phyloP scores from a whole-genome alignment of 2,329 filamentous ascomycete species.

The Fragosphaeria purpurea region DNA sequence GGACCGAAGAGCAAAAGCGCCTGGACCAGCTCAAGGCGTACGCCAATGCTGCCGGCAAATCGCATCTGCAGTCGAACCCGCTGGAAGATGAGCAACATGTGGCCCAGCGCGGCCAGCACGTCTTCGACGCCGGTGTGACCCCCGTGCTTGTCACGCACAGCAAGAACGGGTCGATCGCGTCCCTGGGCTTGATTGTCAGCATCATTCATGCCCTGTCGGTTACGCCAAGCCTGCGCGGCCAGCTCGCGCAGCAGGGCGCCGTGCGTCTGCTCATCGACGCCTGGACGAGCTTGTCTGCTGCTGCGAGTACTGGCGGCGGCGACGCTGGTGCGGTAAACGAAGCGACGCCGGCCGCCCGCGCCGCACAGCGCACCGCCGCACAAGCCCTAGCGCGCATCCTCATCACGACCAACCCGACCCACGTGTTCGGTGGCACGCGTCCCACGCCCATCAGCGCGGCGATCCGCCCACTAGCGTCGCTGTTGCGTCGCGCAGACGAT shows the following conservation, averaged over 20 bases:
- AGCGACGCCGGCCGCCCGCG: conserved; percentile 7
- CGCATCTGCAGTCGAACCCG: conserved; percentile 43
- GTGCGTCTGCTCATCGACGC: conserved; percentile 72
- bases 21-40: conserved; percentile 90
- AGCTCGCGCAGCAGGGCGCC: conserved; percentile 86
- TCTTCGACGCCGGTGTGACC: conserved; percentile 71
- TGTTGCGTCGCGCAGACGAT: conserved; percentile 41
- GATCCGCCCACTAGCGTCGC: conserved; percentile 69
- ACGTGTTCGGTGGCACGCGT: conserved; percentile 73
- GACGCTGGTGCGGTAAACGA: background rate
- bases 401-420: conserved; percentile 74
- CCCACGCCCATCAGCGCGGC: conserved; percentile 65
- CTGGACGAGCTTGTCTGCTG: conserved; percentile 50
- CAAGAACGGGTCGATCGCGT: conserved; percentile 60
- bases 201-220: conserved; percentile 72
- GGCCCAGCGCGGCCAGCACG: conserved; percentile 59
- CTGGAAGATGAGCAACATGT: conserved; percentile 71
- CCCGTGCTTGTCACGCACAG: conserved; percentile 67
- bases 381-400: conserved; percentile 78
- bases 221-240: conserved; percentile 62
- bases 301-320: conserved; percentile 21
- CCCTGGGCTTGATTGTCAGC: conserved; percentile 61
- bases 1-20: conserved; percentile 85
- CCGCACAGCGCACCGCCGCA: conserved; percentile 50
- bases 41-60: conserved; percentile 68